Evolutionary conservation across 768 basidiomycete species (phyloP).

Genomic region (Calocera cornea): DNA sequence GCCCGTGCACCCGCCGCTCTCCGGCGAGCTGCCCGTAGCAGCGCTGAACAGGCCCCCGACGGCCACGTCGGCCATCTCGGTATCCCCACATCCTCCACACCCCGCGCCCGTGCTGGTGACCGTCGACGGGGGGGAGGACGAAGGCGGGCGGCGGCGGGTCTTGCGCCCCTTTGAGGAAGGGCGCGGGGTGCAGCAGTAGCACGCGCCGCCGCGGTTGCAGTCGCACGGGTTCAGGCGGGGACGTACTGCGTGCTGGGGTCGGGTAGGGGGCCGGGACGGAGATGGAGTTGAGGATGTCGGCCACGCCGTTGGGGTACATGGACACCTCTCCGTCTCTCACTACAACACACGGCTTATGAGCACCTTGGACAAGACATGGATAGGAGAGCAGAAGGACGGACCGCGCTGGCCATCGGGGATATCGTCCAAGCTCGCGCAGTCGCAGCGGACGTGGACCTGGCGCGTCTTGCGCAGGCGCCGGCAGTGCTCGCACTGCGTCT

Average conservation of each 20-base stretch:
- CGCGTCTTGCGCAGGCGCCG: slow-evolving; percentile 68
- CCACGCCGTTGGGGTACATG: neutral
- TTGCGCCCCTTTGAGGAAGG: neutral
- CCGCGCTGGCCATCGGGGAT: neutral
- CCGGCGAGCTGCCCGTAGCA: neutral
- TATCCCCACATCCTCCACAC: neutral
- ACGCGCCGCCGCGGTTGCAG: neutral
- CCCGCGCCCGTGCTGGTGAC: neutral
- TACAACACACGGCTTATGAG: neutral
- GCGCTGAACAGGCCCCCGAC: neutral
- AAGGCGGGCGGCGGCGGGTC: neutral
- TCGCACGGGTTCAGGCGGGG: neutral
- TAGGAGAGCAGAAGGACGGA: neutral
- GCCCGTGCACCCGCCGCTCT: neutral
- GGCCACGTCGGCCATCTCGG: neutral
- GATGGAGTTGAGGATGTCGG: neutral
- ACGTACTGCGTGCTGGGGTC: neutral
- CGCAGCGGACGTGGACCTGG: slow-evolving; percentile 71
- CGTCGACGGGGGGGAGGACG: neutral
- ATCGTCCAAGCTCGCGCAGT: slow-evolving; percentile 30
- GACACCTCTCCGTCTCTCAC: neutral
- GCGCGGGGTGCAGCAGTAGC: slow-evolving; percentile 2
- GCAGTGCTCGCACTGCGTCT: slow-evolving; percentile 80
- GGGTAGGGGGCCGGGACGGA: neutral
- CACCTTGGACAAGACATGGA: neutral